A percentile compares a stretch with the other conserved stretches of the same genome.
These are phyloP conservation scores for Rhizopus sp. DNA, from an alignment of 371 early-diverging fungal genomes.

Conservation along the genomic window DNA sequence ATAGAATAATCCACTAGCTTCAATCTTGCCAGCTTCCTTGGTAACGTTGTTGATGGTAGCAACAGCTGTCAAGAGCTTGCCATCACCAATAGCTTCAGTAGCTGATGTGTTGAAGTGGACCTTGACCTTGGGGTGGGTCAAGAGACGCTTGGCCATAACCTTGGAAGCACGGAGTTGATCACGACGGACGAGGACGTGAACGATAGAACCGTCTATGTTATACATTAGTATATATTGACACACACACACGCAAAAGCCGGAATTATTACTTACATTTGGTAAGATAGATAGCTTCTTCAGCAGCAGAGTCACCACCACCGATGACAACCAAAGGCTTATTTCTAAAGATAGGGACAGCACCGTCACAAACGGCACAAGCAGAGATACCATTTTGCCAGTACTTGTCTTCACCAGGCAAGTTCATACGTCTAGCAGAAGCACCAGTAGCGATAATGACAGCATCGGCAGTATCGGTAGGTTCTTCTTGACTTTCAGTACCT, in stretches of 20 bases:
- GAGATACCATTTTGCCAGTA: conserved; percentile 89
- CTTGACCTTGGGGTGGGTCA: conserved; percentile 87
- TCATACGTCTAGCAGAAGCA: conserved; percentile 96
- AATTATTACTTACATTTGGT: conserved; percentile 67
- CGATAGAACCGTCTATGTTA: conserved; percentile 73
- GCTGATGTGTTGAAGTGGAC: conserved; percentile 91
- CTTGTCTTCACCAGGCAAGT: conserved; percentile 58
- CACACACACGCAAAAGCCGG: neutral
- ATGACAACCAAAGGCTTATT: conserved; percentile 93
- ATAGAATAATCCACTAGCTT: conserved; percentile 95
- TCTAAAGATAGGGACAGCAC: conserved; percentile 96
- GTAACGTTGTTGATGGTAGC: conserved; percentile 75
- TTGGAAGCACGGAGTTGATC: conserved; percentile 95
- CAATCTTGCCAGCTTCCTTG: conserved; percentile 62
- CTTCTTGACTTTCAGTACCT: conserved; percentile 65
- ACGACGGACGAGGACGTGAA: conserved; percentile 94
- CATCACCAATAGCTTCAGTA: conserved; percentile 85
- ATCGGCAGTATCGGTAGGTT: conserved; percentile 76
- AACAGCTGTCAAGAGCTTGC: conserved; percentile 71
- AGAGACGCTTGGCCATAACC: conserved; percentile 92
- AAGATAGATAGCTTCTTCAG: conserved; percentile 97
- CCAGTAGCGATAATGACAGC: conserved; percentile 97
- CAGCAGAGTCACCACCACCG: conserved; percentile 99
- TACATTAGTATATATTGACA: neutral
- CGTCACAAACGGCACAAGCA: conserved; percentile 99